phyloP scores from a whole-genome alignment of 192 early-diverging fungal species.

The Mortierella alpina region DNA sequence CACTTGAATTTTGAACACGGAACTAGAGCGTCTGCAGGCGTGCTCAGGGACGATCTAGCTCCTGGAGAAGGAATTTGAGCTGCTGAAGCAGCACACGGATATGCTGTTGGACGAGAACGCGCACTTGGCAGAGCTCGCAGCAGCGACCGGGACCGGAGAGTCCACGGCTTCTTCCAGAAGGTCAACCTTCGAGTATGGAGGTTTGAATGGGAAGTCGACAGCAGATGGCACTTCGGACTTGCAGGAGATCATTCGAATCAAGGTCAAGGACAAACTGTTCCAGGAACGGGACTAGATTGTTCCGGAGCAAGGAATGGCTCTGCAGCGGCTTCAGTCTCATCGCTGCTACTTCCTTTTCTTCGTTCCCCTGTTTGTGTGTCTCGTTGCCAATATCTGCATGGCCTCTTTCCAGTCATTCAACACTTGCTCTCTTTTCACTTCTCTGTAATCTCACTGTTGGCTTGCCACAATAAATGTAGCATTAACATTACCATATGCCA shows the following conservation, averaged over 20 bases:
- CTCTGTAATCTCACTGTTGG: too few relatives aligned
- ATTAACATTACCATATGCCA: too few relatives aligned
- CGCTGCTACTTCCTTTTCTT: background rate
- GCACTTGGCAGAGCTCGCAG: slow-evolving; percentile 26
- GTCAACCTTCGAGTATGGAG: background rate
- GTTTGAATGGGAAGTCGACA: slow-evolving; percentile 7
- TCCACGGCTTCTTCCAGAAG: background rate
- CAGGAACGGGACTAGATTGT: slow-evolving; percentile 30
- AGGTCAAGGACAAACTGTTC: slow-evolving; percentile 39
- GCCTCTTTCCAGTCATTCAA: too few relatives aligned
- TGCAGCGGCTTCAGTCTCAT: slow-evolving; percentile 2
- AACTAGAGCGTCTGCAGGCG: too few relatives aligned
- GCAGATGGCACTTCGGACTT: slow-evolving; percentile 20
- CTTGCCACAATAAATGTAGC: too few relatives aligned
- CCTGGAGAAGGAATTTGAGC: too few relatives aligned
- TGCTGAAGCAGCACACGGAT: slow-evolving; percentile 52
- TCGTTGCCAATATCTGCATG: too few relatives aligned
- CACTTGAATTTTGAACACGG: slow-evolving; percentile 29
- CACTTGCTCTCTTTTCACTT: too few relatives aligned
- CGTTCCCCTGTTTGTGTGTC: background rate
- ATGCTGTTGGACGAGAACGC: slow-evolving; percentile 50
- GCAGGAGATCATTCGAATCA: slow-evolving; percentile 30
- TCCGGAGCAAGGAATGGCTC: slow-evolving; percentile 18
- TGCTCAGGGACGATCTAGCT: too few relatives aligned
- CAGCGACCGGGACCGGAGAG: slow-evolving; percentile 6